Evolutionary conservation across 768 basidiomycete species (phyloP), one percentile per base, ranked within the genome.

Genomic region (Clathrus columnatus): DNA sequence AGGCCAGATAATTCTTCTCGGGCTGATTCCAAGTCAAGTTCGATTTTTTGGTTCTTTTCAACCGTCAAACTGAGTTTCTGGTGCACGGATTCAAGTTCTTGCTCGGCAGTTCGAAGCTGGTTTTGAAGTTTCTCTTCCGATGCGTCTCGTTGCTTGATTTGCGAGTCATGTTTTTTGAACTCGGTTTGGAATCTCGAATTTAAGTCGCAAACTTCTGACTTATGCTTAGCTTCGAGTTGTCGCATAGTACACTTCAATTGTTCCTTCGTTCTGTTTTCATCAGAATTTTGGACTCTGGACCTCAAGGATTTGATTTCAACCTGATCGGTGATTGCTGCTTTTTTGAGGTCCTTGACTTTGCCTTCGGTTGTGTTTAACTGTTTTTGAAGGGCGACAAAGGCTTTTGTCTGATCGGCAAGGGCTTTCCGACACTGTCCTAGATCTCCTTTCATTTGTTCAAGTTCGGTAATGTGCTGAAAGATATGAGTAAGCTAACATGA

Each of bases 301-400:
- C 79, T 77, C 4, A 85, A 64, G 20, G 82, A 83, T 61, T 80
- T 86, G 63, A 85, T 64, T 64, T 87, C 84, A 0, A 71, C 67
- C 61, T 85, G 80, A 56, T 85, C 83, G 0, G 70, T 58, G 0
- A 67, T 57, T 17, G 70, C 68, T 18, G 67, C 54, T 61, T 76
- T 81, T 66, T 79, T 85, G 57, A 82, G 69, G 48, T 85, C 85
- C 41, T 81, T 80, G 2, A 85, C 61, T 41, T 80, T 78, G n/a
- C 67, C 59, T 27, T 87, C 85, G 44, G 81, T 74, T 4, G 69
- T 56, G 3, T 81, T 78, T 26, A 72, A 76, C 56, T 83, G 82
- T 63, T 79, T 84, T 73, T 77, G 83, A 55, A 82, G 73, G 61
- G 81, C 85, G 42, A 85, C 81, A 2, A 73, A 55, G 6, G 75